A percentile compares a stretch with the other conserved stretches of the same genome.
These are phyloP conservation scores for Fusarium udum DNA, from an alignment of 2,329 filamentous ascomycete genomes.

Conservation along the genomic window DNA sequence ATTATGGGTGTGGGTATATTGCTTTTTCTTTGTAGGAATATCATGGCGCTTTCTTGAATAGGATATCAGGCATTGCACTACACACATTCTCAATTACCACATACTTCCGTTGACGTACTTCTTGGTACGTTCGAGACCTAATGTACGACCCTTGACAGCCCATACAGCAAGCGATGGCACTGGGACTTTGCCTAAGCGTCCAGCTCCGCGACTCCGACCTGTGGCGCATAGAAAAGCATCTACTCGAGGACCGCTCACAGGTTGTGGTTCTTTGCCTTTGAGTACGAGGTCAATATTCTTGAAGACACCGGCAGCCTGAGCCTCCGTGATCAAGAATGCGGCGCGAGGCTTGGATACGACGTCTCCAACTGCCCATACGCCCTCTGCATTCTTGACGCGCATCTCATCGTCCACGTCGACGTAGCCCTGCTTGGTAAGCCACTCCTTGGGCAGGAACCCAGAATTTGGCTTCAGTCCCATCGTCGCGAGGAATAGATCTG, in stretches of 20 bases:
- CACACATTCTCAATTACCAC: slow-evolving; percentile 43
- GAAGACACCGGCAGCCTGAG: slow-evolving; percentile 62
- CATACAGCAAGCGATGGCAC: slow-evolving; percentile 63
- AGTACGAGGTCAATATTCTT: slow-evolving; percentile 63
- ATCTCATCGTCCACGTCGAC: slow-evolving; percentile 62
- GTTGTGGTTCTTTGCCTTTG: slow-evolving; percentile 53
- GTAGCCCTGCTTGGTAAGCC: slow-evolving; percentile 57
- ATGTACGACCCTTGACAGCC: slow-evolving; percentile 61
- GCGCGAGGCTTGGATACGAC: slow-evolving; percentile 61
- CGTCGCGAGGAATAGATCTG: slow-evolving; percentile 67
- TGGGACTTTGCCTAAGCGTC: slow-evolving; percentile 57
- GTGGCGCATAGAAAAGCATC: slow-evolving; percentile 60
- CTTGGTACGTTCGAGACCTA: slow-evolving; percentile 56
- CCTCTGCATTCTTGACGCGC: slow-evolving; percentile 54
- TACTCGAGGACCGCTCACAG: slow-evolving; percentile 58
- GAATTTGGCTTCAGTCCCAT: slow-evolving; percentile 65
- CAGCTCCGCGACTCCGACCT: slow-evolving; percentile 61
- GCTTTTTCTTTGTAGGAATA: slow-evolving; percentile 42
- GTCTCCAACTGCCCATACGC: slow-evolving; percentile 65
- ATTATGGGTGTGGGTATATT: slow-evolving; percentile 20
- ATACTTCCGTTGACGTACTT: slow-evolving; percentile 60
- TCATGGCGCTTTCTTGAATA: slow-evolving; percentile 42
- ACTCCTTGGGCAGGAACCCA: slow-evolving; percentile 57
- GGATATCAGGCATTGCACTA: slow-evolving; percentile 37
- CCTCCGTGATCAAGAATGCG: slow-evolving; percentile 69